Evolutionary conservation across 257 asterid genomes (phyloP).

Genomic region (Prunella vulgaris): DNA sequence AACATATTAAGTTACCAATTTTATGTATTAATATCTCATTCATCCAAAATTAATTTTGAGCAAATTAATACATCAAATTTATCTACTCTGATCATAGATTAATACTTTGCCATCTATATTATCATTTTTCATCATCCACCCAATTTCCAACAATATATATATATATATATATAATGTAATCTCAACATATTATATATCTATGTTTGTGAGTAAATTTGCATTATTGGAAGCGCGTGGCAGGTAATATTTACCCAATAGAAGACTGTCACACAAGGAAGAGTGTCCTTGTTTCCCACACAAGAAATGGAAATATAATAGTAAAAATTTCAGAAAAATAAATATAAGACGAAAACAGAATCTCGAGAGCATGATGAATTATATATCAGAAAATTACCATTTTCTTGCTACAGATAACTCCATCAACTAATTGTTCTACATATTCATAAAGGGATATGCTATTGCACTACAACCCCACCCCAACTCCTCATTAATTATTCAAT

Average conservation of each 20-base stretch:
- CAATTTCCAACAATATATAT: too few species aligned
- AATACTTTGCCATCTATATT: too few species aligned
- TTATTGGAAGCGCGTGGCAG: conserved; percentile 19
- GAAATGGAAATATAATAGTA: conserved; percentile 20
- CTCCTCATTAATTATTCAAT: conserved; percentile 6
- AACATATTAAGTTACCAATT: too few species aligned
- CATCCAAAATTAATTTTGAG: too few species aligned
- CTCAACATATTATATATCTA: too few species aligned
- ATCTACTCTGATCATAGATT: too few species aligned
- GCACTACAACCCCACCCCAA: neutral
- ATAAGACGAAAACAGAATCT: conserved; percentile 12
- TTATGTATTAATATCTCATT: too few species aligned
- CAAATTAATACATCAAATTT: too few species aligned
- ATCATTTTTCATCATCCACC: too few species aligned
- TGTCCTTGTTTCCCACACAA: conserved; percentile 4
- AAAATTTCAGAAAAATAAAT: neutral
- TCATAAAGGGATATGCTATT: conserved; percentile 26
- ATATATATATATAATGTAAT: too few species aligned
- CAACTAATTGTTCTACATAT: conserved; percentile 10
- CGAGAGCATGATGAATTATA: conserved; percentile 27
- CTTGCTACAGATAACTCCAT: conserved; percentile 24
- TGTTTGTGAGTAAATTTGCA: too few species aligned
- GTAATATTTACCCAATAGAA: conserved; percentile 31
- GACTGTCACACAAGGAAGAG: conserved; percentile 27
- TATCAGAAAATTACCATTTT: conserved; percentile 29